Conservation (phyloP, 148 eudicot genomes). For the Silene conica region DNA sequence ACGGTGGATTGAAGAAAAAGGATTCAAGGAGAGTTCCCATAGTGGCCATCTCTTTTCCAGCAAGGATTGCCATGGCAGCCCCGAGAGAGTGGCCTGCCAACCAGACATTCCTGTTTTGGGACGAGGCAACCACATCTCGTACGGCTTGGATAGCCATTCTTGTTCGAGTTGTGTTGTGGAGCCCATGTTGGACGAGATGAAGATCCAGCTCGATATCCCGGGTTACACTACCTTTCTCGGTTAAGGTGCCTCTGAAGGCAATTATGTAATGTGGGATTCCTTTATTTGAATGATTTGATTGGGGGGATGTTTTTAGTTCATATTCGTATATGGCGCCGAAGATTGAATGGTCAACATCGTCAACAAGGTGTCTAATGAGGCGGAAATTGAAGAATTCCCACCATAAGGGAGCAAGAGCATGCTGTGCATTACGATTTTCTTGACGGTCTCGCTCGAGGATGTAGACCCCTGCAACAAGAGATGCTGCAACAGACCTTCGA, state of each 20-base stretch:
- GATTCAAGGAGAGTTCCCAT: conserved; percentile 55
- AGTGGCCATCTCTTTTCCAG: conserved; percentile 83
- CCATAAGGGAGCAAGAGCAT: conserved; percentile 82
- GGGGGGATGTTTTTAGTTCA: conserved; percentile 31
- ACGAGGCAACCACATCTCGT: conserved; percentile 55
- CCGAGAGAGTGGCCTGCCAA: conserved; percentile 89
- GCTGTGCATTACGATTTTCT: conserved; percentile 44
- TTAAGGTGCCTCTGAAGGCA: conserved; percentile 84
- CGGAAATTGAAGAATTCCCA: conserved; percentile 76
- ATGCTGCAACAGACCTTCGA: conserved; percentile 71
- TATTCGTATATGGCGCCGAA: conserved; percentile 79
- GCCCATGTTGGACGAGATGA: conserved; percentile 59
- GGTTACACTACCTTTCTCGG: conserved; percentile 55
- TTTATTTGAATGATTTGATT: conserved; percentile 18
- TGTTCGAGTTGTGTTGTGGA: conserved; percentile 71
- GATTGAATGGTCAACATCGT: conserved; percentile 64
- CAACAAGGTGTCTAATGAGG: conserved; percentile 50
- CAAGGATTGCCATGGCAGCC: conserved; percentile 78
- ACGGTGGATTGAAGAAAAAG: conserved; percentile 86
- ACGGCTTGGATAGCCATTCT: conserved; percentile 67
- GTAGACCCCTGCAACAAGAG: conserved; percentile 82
- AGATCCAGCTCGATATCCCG: conserved; percentile 74
- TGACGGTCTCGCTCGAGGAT: conserved; percentile 80
- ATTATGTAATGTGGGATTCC: conserved; percentile 54
- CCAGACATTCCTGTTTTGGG: conserved; percentile 55